A percentile compares a stretch with the other conserved stretches of the same genome.
These are phyloP conservation scores for Trichomonascus vanleenenianus DNA, from an alignment of 805 yeast genomes.

Conservation along the genomic window DNA sequence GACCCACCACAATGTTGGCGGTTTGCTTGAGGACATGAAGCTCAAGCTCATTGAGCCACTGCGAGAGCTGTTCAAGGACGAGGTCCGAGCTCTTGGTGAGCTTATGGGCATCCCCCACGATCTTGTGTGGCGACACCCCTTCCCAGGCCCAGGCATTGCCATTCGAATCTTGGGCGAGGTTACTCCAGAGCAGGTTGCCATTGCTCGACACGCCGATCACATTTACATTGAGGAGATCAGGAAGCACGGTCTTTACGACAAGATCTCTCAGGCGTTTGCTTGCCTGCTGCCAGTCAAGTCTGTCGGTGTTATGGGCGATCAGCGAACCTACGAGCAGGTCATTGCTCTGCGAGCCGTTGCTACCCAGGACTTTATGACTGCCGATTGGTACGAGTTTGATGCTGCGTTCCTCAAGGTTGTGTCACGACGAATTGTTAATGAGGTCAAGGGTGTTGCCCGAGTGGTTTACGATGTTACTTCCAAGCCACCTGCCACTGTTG, in stretches of 20 bases:
- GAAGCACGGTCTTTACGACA: slow-evolving; percentile 70
- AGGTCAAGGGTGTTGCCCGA: slow-evolving; percentile 98
- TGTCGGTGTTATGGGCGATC: slow-evolving; percentile 99
- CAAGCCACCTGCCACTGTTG: slow-evolving; percentile 99
- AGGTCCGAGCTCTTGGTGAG: slow-evolving; percentile 94
- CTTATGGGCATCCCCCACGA: slow-evolving; percentile 92
- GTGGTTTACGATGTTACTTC: slow-evolving; percentile 98
- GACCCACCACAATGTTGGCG: slow-evolving; percentile 99
- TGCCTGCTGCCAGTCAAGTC: slow-evolving; percentile 94
- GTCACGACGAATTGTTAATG: slow-evolving; percentile 94
- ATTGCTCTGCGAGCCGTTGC: slow-evolving; percentile 98
- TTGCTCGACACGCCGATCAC: slow-evolving; percentile 95
- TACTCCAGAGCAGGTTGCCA: slow-evolving; percentile 83
- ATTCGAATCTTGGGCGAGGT: slow-evolving; percentile 97
- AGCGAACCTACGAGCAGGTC: slow-evolving; percentile 98
- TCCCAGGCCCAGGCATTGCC: slow-evolving; percentile 99
- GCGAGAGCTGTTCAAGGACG: slow-evolving; percentile 97
- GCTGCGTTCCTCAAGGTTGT: slow-evolving; percentile 86
- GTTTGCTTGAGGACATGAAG: slow-evolving; percentile 95
- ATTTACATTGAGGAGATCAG: slow-evolving; percentile 95
- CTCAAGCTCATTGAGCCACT: slow-evolving; percentile 96
- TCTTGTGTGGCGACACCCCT: slow-evolving; percentile 99
- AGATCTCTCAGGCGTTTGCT: slow-evolving; percentile 97
- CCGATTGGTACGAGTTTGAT: slow-evolving; percentile 96
- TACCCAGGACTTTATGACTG: slow-evolving; percentile 98